Evolutionary conservation across 1,284 basidiomycete species (phyloP).

Genomic region (Lignosus rhinocerotis): DNA sequence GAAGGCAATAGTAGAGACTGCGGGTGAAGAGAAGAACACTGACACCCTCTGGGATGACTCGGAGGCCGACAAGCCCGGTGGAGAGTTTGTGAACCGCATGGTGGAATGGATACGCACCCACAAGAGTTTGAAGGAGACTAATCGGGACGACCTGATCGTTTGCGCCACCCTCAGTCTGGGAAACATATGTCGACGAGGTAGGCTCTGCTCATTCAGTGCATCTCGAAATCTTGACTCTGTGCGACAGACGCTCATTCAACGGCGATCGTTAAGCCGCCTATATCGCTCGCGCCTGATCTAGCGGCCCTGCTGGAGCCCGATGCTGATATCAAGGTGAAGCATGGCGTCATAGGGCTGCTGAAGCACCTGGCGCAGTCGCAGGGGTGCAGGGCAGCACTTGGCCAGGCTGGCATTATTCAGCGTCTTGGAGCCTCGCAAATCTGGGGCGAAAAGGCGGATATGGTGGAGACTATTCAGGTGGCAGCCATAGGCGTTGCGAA

Average conservation of each 20-base stretch:
- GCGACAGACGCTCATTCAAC: slow-evolving; percentile 63
- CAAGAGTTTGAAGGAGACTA: slow-evolving; percentile 35
- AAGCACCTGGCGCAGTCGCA: slow-evolving; percentile 83
- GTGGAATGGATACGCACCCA: slow-evolving; percentile 72
- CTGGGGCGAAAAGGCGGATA: slow-evolving; percentile 72
- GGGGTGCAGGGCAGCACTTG: slow-evolving; percentile 61
- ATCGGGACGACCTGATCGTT: slow-evolving; percentile 77
- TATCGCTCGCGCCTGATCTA: slow-evolving; percentile 48
- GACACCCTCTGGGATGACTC: slow-evolving; percentile 72
- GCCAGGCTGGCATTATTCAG: slow-evolving; percentile 64
- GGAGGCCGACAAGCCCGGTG: slow-evolving; percentile 58
- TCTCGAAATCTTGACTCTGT: slow-evolving; percentile 10
- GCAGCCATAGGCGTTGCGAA: slow-evolving; percentile 88
- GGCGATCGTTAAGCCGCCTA: slow-evolving; percentile 54
- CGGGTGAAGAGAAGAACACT: slow-evolving; percentile 80
- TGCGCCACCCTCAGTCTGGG: slow-evolving; percentile 83
- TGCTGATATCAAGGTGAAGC: slow-evolving; percentile 79
- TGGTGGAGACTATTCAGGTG: slow-evolving; percentile 85
- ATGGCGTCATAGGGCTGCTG: slow-evolving; percentile 80
- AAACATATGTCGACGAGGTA: slow-evolving; percentile 79
- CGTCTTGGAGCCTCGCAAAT: slow-evolving; percentile 65
- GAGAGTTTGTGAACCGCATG: slow-evolving; percentile 73
- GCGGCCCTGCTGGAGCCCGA: slow-evolving; percentile 39
- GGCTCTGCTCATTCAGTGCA: slow-evolving; percentile 24
- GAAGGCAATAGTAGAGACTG: slow-evolving; percentile 82